These are phyloP conservation scores for Pseudogymnoascus sp. DNA, from an alignment of 2,329 filamentous ascomycete species.

Conservation along the genomic window DNA sequence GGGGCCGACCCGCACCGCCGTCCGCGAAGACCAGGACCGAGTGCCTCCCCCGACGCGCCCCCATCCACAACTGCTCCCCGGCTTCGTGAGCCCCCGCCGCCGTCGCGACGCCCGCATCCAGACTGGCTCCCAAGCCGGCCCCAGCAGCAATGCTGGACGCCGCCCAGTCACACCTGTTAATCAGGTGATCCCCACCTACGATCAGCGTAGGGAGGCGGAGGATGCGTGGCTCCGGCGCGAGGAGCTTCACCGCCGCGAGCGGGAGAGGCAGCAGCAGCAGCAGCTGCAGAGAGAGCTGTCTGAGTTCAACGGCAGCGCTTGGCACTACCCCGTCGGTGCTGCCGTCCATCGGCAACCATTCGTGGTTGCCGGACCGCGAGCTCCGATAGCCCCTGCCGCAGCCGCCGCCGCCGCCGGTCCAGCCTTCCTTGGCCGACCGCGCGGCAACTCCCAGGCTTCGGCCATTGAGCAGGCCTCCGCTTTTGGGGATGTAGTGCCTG, in stretches of 20 bases:
- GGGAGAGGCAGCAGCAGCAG: neutral
- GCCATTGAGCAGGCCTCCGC: constrained; percentile 2
- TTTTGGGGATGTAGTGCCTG: constrained; percentile 5
- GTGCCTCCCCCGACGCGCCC: neutral
- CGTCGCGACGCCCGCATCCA: neutral
- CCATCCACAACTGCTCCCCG: neutral
- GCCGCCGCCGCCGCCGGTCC: neutral
- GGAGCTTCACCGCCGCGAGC: neutral
- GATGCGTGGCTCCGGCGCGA: constrained; percentile 5
- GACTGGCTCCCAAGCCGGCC: neutral
- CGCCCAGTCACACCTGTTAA: neutral
- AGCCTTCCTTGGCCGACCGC: neutral
- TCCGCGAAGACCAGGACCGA: neutral
- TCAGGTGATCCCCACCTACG: neutral
- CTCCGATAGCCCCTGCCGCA: neutral
- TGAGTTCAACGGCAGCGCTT: too few relatives aligned
- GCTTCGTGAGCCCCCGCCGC: constrained; percentile 2
- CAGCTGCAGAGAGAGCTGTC: neutral
- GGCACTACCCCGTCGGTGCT: neutral
- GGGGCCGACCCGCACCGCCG: neutral
- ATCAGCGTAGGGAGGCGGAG: neutral
- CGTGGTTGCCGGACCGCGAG: neutral
- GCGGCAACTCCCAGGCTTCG: neutral
- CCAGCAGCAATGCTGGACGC: neutral
- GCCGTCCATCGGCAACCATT: neutral